phyloP scores from a whole-genome alignment of 2,329 filamentous ascomycete species.

The Rugonectria rugulosa region DNA sequence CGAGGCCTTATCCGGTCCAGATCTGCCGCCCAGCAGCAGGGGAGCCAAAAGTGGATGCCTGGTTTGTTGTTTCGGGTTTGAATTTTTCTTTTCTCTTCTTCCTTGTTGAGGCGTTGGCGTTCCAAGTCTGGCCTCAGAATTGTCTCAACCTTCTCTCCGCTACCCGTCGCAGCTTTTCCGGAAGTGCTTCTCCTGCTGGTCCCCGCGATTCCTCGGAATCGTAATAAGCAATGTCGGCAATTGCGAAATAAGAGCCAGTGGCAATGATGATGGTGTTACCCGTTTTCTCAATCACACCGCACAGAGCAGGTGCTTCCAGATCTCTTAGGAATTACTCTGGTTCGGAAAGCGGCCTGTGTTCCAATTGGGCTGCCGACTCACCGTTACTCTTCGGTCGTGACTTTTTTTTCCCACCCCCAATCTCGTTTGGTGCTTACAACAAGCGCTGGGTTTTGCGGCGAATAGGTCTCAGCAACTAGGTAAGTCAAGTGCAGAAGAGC shows the following conservation, averaged over 20 bases:
- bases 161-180: slow-evolving; percentile 4
- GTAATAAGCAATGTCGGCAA: neutral
- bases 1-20: neutral
- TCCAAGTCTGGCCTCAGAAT: neutral
- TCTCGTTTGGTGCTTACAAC: neutral
- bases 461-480: neutral
- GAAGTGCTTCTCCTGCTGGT: slow-evolving; percentile 2
- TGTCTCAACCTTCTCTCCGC: slow-evolving; percentile 6
- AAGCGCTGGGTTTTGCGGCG: neutral
- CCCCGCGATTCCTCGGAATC: slow-evolving; percentile 19
- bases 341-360: slow-evolving; percentile 10
- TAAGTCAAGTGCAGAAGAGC: neutral
- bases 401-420: neutral
- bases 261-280: neutral
- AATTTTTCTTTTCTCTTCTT: neutral
- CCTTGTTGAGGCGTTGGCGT: too few species aligned
- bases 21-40: slow-evolving; percentile 8
- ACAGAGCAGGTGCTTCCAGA: too few species aligned
- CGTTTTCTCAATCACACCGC: too few species aligned
- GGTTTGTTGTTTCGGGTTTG: neutral
- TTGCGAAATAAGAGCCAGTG: neutral
- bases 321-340: neutral
- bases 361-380: slow-evolving; percentile 21
- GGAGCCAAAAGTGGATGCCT: neutral
- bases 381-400: slow-evolving; percentile 10